A percentile compares a stretch with the other conserved stretches of the same genome.
Conservation (phyloP, 1,284 basidiomycete genomes). For the Bjerkandera adusta region DNA sequence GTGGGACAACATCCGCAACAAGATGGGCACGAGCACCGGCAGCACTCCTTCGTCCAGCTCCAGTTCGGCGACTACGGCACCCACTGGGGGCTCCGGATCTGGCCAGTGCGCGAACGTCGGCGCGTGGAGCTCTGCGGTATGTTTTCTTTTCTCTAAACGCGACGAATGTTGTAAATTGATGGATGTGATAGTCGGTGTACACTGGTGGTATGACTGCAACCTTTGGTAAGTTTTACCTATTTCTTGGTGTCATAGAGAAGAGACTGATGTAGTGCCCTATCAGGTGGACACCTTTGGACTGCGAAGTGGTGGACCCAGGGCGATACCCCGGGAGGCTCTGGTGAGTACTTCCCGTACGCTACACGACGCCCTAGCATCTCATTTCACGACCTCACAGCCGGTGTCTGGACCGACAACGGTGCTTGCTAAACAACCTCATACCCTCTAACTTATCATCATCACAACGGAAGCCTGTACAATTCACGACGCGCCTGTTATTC, state of each 20-base stretch:
- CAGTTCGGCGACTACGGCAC: neutral
- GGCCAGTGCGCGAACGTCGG: constrained; percentile 48
- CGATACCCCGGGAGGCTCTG: constrained; percentile 51
- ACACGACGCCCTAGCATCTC: neutral
- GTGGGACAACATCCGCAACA: constrained; percentile 65
- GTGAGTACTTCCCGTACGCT: constrained; percentile 25
- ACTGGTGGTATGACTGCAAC: constrained; percentile 47
- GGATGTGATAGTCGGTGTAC: constrained; percentile 36
- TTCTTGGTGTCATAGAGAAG: constrained; percentile 2
- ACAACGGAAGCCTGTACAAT: neutral
- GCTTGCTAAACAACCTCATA: constrained; percentile 34
- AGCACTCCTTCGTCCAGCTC: constrained; percentile 13
- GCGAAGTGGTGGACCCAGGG: constrained; percentile 65
- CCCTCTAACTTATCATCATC: neutral
- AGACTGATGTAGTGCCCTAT: constrained; percentile 17
- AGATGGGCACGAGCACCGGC: constrained; percentile 43
- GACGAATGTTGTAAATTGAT: neutral
- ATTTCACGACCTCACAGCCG: constrained; percentile 27
- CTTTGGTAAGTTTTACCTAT: constrained; percentile 39
- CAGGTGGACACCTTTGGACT: constrained; percentile 57
- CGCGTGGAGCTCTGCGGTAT: constrained; percentile 45
- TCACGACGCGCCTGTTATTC: neutral
- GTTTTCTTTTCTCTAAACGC: constrained; percentile 4
- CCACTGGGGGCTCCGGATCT: constrained; percentile 26
- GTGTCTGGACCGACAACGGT: constrained; percentile 59